phyloP scores from a whole-genome alignment of 2,329 filamentous ascomycete genomes.

The Macrophomina phaseolina region DNA sequence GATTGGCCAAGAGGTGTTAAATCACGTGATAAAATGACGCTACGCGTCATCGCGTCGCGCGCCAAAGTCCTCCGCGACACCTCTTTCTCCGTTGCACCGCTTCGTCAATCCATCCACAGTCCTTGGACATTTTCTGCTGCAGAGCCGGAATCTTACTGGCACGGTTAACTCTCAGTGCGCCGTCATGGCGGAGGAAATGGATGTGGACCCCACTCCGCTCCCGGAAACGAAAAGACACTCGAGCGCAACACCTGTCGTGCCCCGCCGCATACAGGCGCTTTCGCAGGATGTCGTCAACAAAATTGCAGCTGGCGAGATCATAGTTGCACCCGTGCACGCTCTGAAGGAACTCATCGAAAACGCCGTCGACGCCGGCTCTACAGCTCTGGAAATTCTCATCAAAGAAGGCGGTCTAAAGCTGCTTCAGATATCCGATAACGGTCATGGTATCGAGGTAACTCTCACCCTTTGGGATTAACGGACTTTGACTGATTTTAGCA shows the following conservation, averaged over 20 bases:
- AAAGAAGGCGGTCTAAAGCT: slow-evolving; percentile 96
- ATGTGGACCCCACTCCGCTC: slow-evolving; percentile 36
- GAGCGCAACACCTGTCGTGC: slow-evolving; percentile 36
- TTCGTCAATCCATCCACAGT: not conserved
- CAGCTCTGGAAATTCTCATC: slow-evolving; percentile 84
- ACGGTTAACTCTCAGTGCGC: not conserved
- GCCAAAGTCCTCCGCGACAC: not conserved
- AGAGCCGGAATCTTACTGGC: not conserved
- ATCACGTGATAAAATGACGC: slow-evolving; percentile 15
- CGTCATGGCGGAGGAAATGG: slow-evolving; percentile 41
- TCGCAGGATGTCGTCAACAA: slow-evolving; percentile 96
- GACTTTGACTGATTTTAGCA: slow-evolving; percentile 44
- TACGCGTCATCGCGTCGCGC: slow-evolving; percentile 18
- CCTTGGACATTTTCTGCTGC: too few species aligned
- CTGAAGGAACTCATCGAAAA: slow-evolving; percentile 98
- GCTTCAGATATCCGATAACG: slow-evolving; percentile 96
- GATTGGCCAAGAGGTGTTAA: too few species aligned
- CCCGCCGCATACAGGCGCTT: slow-evolving; percentile 70
- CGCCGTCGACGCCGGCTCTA: slow-evolving; percentile 95
- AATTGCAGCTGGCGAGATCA: slow-evolving; percentile 97
- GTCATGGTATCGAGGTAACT: slow-evolving; percentile 85
- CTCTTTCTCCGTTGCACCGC: not conserved
- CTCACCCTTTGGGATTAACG: slow-evolving; percentile 9
- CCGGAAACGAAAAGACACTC: slow-evolving; percentile 45
- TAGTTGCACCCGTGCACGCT: slow-evolving; percentile 94